phyloP scores from a whole-genome alignment of 1,284 basidiomycete species.

The Pulveroboletus sp. region DNA sequence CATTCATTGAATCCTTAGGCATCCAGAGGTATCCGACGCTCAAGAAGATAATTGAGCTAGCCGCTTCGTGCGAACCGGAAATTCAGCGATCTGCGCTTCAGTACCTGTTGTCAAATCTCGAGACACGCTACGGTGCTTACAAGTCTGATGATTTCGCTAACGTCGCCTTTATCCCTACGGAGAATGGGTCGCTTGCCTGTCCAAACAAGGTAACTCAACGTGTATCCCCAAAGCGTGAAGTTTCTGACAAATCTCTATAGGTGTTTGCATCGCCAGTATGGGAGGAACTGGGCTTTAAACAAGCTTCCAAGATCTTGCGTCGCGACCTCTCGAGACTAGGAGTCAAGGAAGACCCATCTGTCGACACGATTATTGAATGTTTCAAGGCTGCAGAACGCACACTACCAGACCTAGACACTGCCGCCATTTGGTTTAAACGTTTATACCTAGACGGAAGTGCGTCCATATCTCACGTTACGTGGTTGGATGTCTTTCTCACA shows the following conservation, averaged over 20 bases:
- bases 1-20: conserved; percentile 15
- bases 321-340: conserved; percentile 17
- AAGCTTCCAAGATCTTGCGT: not conserved
- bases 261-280: conserved; percentile 24
- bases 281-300: conserved; percentile 29
- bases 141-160: conserved; percentile 16
- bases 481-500: not conserved
- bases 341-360: conserved; percentile 20
- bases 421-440: conserved; percentile 22
- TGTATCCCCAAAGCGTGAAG: not conserved
- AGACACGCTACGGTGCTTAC: conserved; percentile 18
- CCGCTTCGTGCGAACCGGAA: conserved; percentile 5
- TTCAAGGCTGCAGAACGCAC: conserved; percentile 5
- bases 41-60: conserved; percentile 21
- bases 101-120: conserved; percentile 25
- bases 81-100: conserved; percentile 15
- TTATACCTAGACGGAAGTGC: conserved; percentile 22
- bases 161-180: conserved; percentile 25
- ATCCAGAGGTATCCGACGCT: conserved; percentile 19
- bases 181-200: conserved; percentile 1
- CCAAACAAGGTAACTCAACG: conserved; percentile 11
- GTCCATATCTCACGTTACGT: not conserved
- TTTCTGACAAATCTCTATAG: conserved; percentile 9
- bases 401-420: not conserved
- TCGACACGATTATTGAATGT: conserved; percentile 17